Percentiles rank a stretch among this genome's conserved stretches.
Conservation (phyloP, 768 basidiomycete species). For the Mycena galopus region DNA sequence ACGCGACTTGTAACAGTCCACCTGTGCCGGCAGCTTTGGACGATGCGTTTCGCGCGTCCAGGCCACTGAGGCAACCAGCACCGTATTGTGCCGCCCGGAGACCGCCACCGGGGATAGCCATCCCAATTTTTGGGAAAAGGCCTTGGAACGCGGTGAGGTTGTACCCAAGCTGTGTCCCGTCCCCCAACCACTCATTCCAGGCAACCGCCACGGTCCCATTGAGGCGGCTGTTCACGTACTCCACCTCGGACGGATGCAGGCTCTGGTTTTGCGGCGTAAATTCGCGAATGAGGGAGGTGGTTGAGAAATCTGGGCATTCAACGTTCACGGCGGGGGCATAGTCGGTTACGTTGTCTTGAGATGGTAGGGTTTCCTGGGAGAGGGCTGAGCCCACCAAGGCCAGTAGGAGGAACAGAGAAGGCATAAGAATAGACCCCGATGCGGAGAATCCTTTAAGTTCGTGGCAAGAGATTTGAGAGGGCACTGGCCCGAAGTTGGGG, state of each 20-base stretch:
- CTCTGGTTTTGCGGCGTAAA: conserved; percentile 65
- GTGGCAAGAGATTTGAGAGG: no score
- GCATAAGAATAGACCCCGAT: conserved; percentile 23
- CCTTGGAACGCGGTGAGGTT: conserved; percentile 56
- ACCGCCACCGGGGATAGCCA: conserved; percentile 81
- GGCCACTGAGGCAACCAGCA: conserved; percentile 67
- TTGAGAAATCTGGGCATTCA: conserved; percentile 65
- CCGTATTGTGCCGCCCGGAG: conserved; percentile 76
- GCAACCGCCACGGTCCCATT: conserved; percentile 57
- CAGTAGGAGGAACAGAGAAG: conserved; percentile 25
- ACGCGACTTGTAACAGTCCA: conserved; percentile 77
- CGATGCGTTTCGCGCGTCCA: conserved; percentile 73
- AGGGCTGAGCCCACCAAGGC: conserved; percentile 25
- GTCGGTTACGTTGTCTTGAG: conserved; percentile 52
- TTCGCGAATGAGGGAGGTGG: conserved; percentile 61
- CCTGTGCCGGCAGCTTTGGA: conserved; percentile 72
- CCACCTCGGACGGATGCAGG: conserved; percentile 61
- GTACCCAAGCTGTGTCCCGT: conserved; percentile 68
- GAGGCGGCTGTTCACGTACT: conserved; percentile 61
- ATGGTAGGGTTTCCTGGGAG: conserved; percentile 32
- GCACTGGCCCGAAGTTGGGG: no score
- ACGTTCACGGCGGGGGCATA: conserved; percentile 67
- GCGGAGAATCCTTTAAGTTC: no score
- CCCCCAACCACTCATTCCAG: conserved; percentile 72
- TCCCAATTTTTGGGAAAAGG: conserved; percentile 65